Base-by-base conservation (phyloP, 1,139 yeast genomes). In the Yarrowia galli region DNA sequence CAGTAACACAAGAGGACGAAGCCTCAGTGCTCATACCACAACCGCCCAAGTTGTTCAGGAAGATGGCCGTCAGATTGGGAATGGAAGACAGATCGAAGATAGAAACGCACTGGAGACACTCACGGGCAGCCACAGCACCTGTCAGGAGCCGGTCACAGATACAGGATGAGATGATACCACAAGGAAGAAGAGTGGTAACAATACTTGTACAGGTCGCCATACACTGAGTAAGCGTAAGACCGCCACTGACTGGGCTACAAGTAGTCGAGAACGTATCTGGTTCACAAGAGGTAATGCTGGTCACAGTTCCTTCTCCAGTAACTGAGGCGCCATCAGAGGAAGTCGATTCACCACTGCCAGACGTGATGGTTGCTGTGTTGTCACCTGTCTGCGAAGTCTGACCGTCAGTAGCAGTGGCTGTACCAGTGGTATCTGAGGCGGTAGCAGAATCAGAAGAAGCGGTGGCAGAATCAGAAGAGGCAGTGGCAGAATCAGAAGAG, bases 141-240 rank as follows among this genome's bases (percentile, higher is more conserved):
- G 45, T 9, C 10, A 53, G 16, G 4, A 53, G 60, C 2, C 32
- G 13, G 45, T 53, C 16, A 16, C 60, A 53, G n/a, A 53, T 53
- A 23, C 60, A 53, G 6, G 3, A 10, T 12, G 7, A 20, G 0
- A 40, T 7, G 6, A n/a, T 13, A 5, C 13, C 12, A 35, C 60
- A 53, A n/a, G 16, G 60, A 13, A 15, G 7, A 13, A 53, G 32
- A 5, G 15, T 3, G 6, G 20, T 53, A 6, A 53, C n/a, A 5
- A 53, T 16, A 1, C 28, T 4, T 10, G 60, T 36, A 43, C 71
- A 64, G 18, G 36, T 48, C 8, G 49, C 20, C 20, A 60, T 38
- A 18, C 48, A 46, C 28, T 68, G 58, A 18, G 60, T 15, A 6
- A 67, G n/a, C 36, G 49, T 43, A 13, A 58, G 42, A 15, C 51